Percentiles rank a stretch among this genome's conserved stretches.
These are phyloP conservation scores for Brassica incana DNA, from an alignment of 345 rosid genomes.

Conservation along the genomic window DNA sequence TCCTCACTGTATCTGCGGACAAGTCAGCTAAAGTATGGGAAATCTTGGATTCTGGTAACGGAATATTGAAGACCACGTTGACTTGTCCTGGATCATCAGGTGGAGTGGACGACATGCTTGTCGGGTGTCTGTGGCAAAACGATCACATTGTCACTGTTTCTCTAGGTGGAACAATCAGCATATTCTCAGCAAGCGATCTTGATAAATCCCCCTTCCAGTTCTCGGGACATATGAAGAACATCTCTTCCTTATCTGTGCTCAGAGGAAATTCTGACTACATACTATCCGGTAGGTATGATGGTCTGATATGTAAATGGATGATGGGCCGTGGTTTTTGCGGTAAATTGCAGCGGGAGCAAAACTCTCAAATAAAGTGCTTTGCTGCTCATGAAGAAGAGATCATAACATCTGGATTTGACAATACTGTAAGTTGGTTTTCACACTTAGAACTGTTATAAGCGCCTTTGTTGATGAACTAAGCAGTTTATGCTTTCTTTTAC, in stretches of 20 bases:
- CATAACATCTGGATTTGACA: slow-evolving; percentile 86
- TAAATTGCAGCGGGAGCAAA: slow-evolving; percentile 72
- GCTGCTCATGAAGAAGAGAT: slow-evolving; percentile 83
- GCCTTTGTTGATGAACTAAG: not conserved
- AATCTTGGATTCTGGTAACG: slow-evolving; percentile 68
- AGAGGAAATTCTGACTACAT: slow-evolving; percentile 58
- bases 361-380: slow-evolving; percentile 78
- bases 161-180: slow-evolving; percentile 81
- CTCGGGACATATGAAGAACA: slow-evolving; percentile 87
- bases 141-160: slow-evolving; percentile 85
- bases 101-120: slow-evolving; percentile 92
- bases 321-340: slow-evolving; percentile 84
- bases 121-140: slow-evolving; percentile 94
- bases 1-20: slow-evolving; percentile 90
- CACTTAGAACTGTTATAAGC: too few relatives aligned
- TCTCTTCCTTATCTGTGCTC: slow-evolving; percentile 69
- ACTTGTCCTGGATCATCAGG: slow-evolving; percentile 64
- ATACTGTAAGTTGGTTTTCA: slow-evolving; percentile 54
- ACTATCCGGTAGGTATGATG: slow-evolving; percentile 86
- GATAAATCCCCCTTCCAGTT: slow-evolving; percentile 68
- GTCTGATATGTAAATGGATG: slow-evolving; percentile 85
- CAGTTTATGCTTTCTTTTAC: slow-evolving; percentile 12
- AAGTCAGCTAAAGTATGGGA: slow-evolving; percentile 97
- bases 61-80: slow-evolving; percentile 69
- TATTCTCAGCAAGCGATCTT: slow-evolving; percentile 76